A percentile compares a stretch with the other conserved stretches of the same genome.
Evolutionary conservation across 1,139 yeast species (phyloP).

Genomic region (Hyphopichia fennica): DNA sequence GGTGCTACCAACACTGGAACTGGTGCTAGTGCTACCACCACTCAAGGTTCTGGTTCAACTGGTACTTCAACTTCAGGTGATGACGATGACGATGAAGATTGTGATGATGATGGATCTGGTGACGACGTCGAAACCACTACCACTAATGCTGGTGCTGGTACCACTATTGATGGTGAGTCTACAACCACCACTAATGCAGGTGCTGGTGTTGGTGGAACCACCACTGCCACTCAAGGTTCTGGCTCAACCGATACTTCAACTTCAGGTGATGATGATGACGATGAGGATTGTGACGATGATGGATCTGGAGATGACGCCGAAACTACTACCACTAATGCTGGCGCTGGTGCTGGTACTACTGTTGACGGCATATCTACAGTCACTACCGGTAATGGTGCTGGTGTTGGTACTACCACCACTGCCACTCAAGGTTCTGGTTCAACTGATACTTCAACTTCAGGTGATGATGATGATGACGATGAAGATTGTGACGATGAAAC

Average conservation of each 20-base stretch:
- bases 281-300: background rate
- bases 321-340: background rate
- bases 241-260: background rate
- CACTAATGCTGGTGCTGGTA: slow-evolving; percentile 1
- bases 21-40: too few relatives aligned
- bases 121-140: slow-evolving; percentile 3
- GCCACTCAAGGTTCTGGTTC: too few relatives aligned
- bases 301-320: background rate
- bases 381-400: background rate
- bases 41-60: too few relatives aligned
- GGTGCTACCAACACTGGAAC: slow-evolving; percentile 3
- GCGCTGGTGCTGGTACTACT: background rate
- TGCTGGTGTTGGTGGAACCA: slow-evolving; percentile 5
- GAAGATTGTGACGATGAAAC: slow-evolving; percentile 6
- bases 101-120: too few relatives aligned
- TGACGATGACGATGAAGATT: too few relatives aligned
- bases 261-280: slow-evolving; percentile 1
- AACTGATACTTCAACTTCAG: too few relatives aligned
- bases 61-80: background rate
- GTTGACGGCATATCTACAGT: background rate
- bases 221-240: background rate
- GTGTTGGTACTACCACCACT: background rate
- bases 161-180: background rate
- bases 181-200: slow-evolving; percentile 7
- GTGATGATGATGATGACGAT: background rate